These are phyloP conservation scores for Rhodotorula diobovata DNA, from an alignment of 768 basidiomycete species.

Conservation along the genomic window DNA sequence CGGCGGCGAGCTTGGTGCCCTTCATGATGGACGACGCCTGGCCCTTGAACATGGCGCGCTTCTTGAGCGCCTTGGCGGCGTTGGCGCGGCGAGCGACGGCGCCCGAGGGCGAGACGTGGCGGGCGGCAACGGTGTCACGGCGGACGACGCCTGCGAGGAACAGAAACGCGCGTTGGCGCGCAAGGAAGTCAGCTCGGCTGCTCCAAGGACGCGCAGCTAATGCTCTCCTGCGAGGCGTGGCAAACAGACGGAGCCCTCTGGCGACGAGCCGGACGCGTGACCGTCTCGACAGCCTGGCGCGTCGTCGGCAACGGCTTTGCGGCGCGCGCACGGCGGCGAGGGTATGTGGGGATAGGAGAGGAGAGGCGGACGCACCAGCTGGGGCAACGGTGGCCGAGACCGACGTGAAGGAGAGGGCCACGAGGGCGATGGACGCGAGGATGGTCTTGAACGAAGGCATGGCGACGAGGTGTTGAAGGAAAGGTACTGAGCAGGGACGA, in stretches of 20 bases:
- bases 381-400: conserved; percentile 17
- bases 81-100: conserved; percentile 28
- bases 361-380: not conserved
- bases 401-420: conserved; percentile 32
- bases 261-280: too few species aligned
- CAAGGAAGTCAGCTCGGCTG: not conserved
- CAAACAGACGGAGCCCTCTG: too few species aligned
- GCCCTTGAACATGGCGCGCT: conserved; percentile 14
- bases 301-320: too few species aligned
- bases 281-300: too few species aligned
- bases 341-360: too few species aligned
- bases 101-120: conserved; percentile 13
- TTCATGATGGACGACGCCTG: not conserved
- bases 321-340: too few species aligned
- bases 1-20: conserved; percentile 11
- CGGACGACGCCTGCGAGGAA: not conserved
- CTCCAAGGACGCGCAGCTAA: too few species aligned
- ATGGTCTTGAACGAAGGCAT: conserved; percentile 36
- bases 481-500: not conserved
- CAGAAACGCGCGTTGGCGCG: too few species aligned
- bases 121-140: not conserved
- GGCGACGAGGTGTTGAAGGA: not conserved
- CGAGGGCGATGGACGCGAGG: conserved; percentile 32
- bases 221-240: too few species aligned
- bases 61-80: conserved; percentile 25